Base-by-base conservation (phyloP, 192 early-diverging fungal genomes). In the Spizellomyces sp. region DNA sequence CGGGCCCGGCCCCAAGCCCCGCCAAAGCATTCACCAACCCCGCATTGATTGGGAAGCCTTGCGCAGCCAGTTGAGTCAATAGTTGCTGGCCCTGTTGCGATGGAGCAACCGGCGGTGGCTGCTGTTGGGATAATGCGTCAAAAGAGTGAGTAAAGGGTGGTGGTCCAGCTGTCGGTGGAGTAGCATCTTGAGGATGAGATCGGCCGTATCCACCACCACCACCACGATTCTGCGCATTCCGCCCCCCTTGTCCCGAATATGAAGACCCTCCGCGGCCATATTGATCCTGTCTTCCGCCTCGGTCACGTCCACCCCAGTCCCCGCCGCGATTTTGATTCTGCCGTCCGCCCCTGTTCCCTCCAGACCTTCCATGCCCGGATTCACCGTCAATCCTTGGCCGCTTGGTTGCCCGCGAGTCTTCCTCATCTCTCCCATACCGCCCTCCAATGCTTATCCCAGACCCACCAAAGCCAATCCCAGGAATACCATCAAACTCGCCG, bases 31-130 rank as follows among this genome's bases (percentile, higher is more conserved):
- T 55, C 3, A 68, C 61, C 6, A 74, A 36, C 1, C 56, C 56
- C 8, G 64, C 17, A 58, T 67, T 67, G 48, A 69, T 44, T 21
- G 54, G 47, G 57, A 74, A 45, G 5, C 72, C 72, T 41, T 69
- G 72, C n/a, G 64, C 66, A 7, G 72, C 72, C n/a, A 74, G 48
- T 22, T 74, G 72, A 14, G 44, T 22, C 10, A 74, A 45, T 9
- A 74, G 36, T 43, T 58, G 65, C 42, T 74, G 72, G n/a, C 21
- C 48, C 42, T 58, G 67, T 14, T 36, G 19, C 10, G 62, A 43
- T 15, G 43, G 67, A 17, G 61, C 17, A 42, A 10, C 9, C 10
- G 61, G 67, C 1, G 41, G 19, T 12, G 22, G 67, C 22, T 68
- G 63, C 21, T 41, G 63, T 46, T 64, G 63, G 12, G 10, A 45